phyloP scores from a whole-genome alignment of 352 stramenopile genomes.

The Lagenidium sp. region DNA sequence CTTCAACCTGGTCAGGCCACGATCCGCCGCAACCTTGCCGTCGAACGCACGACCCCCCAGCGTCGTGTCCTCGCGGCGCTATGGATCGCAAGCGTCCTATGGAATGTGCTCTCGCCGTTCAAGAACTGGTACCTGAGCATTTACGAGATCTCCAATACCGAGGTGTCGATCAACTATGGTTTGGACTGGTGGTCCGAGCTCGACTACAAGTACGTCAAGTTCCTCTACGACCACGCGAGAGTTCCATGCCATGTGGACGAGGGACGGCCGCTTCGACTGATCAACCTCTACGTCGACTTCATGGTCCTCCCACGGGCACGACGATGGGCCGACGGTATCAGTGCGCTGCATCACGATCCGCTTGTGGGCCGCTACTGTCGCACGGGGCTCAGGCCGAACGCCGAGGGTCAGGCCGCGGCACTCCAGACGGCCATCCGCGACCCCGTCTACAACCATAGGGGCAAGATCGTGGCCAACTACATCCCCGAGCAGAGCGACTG shows the following conservation, averaged over 20 bases:
- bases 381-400: neutral
- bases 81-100: neutral
- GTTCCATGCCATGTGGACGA: constrained; percentile 1
- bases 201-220: constrained; percentile 3
- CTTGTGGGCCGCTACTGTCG: constrained; percentile 2
- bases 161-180: neutral
- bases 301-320: neutral
- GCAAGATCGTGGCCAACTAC: neutral
- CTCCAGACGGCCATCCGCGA: neutral
- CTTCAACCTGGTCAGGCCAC: too few relatives aligned
- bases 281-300: constrained; percentile 7
- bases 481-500: constrained; percentile 1
- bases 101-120: constrained; percentile 4
- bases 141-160: neutral
- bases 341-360: neutral
- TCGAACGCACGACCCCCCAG: too few relatives aligned
- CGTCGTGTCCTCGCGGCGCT: neutral
- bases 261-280: neutral
- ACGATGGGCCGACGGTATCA: neutral
- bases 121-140: constrained; percentile 1
- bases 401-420: neutral
- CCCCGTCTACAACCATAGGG: neutral
- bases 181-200: neutral
- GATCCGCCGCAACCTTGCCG: too few relatives aligned
- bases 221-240: constrained; percentile 2